phyloP scores from a whole-genome alignment of 1,139 yeast species.

The Taphrina flavorubra region DNA sequence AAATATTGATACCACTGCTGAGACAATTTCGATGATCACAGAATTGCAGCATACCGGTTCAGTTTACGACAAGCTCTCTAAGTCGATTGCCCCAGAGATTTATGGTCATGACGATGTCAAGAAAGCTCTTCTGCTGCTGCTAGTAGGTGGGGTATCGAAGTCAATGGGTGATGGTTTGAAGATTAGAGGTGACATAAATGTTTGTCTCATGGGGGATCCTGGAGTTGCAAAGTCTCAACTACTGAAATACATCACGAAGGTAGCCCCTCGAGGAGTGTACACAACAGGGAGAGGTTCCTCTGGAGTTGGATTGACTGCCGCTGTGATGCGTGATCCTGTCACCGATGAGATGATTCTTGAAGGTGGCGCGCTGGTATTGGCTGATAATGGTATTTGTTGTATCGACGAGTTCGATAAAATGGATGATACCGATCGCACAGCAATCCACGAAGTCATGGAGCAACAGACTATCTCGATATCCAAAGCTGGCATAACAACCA shows the following conservation, averaged over 20 bases:
- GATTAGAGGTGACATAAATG: conserved; percentile 95
- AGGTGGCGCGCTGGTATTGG: conserved; percentile 97
- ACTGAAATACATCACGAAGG: conserved; percentile 84
- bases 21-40: conserved; percentile 62
- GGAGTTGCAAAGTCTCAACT: conserved; percentile 99
- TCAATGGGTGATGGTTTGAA: conserved; percentile 95
- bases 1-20: conserved; percentile 63
- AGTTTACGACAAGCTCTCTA: conserved; percentile 78
- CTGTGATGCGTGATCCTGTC: conserved; percentile 97
- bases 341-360: conserved; percentile 98
- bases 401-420: conserved; percentile 98
- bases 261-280: conserved; percentile 96
- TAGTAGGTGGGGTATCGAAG: conserved; percentile 96
- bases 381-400: conserved; percentile 98
- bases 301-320: conserved; percentile 98
- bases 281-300: conserved; percentile 99
- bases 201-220: conserved; percentile 98
- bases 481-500: conserved; percentile 97
- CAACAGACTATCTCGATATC: conserved; percentile 98
- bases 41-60: conserved; percentile 65
- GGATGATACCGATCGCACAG: conserved; percentile 97
- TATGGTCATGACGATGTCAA: conserved; percentile 93
- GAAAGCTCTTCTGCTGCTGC: conserved; percentile 78
- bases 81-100: conserved; percentile 96
- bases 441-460: conserved; percentile 99